Percentiles rank a stretch among this genome's conserved stretches.
These are phyloP conservation scores for Penicillium sp. DNA, from an alignment of 2,329 filamentous ascomycete genomes.

Conservation along the genomic window DNA sequence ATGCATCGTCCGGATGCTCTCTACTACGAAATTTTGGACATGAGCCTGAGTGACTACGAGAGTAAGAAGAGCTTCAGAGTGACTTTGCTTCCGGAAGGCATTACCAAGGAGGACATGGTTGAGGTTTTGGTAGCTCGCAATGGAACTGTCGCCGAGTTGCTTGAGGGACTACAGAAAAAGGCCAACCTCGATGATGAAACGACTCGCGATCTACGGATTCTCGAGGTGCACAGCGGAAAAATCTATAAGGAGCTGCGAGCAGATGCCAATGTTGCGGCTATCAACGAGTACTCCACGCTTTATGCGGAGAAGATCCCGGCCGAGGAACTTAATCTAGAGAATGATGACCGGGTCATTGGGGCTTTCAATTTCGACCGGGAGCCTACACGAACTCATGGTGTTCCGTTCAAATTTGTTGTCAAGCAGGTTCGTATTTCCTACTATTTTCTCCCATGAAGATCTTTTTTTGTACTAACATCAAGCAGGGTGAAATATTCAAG, in stretches of 20 bases:
- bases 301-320: conserved; percentile 82
- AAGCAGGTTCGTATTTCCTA: conserved; percentile 67
- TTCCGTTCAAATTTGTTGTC: conserved; percentile 88
- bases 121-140: conserved; percentile 89
- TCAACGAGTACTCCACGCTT: conserved; percentile 83
- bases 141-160: conserved; percentile 77
- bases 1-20: conserved; percentile 74
- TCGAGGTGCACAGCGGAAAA: conserved; percentile 80
- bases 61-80: conserved; percentile 87
- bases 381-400: conserved; percentile 77
- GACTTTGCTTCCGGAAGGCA: conserved; percentile 83
- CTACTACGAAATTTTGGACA: conserved; percentile 92
- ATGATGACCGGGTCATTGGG: conserved; percentile 70
- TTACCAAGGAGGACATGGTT: conserved; percentile 84
- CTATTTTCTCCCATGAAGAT: not conserved
- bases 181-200: conserved; percentile 77
- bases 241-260: conserved; percentile 76
- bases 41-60: conserved; percentile 90
- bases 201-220: conserved; percentile 74
- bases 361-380: conserved; percentile 95
- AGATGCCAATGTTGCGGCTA: conserved; percentile 74
- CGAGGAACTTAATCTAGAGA: conserved; percentile 65
- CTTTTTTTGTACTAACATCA: conserved; percentile 19
- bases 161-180: conserved; percentile 78
- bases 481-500: conserved; percentile 78